Base-by-base conservation (phyloP, 106 monocot genomes). In the Dendrobium chrysotoxum region DNA sequence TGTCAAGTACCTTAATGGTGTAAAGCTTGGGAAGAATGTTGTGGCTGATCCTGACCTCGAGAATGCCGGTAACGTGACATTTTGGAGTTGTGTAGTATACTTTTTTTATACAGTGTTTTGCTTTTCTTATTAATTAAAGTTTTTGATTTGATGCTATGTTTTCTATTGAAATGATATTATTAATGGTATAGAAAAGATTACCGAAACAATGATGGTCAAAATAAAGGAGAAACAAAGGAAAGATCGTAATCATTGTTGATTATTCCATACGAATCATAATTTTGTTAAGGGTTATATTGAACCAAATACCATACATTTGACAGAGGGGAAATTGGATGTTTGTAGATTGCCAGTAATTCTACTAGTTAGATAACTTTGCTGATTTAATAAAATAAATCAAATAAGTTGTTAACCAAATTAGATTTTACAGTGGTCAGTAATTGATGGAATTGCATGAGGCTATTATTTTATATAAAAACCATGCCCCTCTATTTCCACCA, bases 41-140 rank as follows among this genome's bases (percentile, higher is more conserved):
- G 75, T 93, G 20, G 96, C 93, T 81, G 91, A 93, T 80, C 90
- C 96, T n/a, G 84, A 90, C 80, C 91, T 96, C 66, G 87, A 91
- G 78, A 86, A 85, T 85, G 82, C 96, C 86, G 96, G 93, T 96
- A 81, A 54, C 25, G 66, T 61, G 61, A 61, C 21, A 45, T 71
- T 47, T 70, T 70, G 15, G 35, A 23, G 70, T 30, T 68, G 25
- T 30, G 30, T 68, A 15, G 31, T 70, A 15, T 35, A 16, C 2
- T 70, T 23, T 53, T 65, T 25, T 38, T 70, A 35, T 70, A 10
- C 26, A 16, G 16, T 35, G 2, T 70, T 50, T 7, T 15, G 10
- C 10, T 31, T 65, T 20, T 67, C 45, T 30, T 54, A 6, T 18
- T 26, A 53, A 42, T 21, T 42, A 23, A 13, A 75, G 40, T 4